Percentiles rank a stretch among this genome's conserved stretches.
Conservation (phyloP, 106 monocot genomes). For the Acorus calamus region DNA sequence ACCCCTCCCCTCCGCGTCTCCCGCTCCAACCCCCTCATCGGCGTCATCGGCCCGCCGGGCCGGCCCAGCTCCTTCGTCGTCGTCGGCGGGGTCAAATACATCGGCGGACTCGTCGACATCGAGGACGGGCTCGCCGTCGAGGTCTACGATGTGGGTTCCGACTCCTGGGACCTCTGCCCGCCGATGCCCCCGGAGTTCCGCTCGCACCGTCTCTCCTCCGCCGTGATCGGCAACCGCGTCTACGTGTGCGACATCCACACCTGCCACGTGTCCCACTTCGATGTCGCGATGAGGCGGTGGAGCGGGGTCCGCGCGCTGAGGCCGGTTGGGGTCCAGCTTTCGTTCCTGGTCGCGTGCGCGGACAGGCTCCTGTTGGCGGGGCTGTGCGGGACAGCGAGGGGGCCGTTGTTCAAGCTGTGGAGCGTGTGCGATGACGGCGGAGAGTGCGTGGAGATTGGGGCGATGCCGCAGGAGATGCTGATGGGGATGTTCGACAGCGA, state of each 20-base stretch:
- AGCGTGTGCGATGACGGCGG: conserved; percentile 13
- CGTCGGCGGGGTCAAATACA: conserved; percentile 41
- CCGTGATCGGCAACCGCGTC: conserved; percentile 10
- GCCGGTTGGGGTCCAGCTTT: conserved; percentile 26
- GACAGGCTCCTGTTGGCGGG: conserved; percentile 40
- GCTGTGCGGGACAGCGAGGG: conserved; percentile 14
- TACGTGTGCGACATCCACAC: conserved; percentile 47
- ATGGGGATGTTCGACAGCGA: conserved; percentile 28
- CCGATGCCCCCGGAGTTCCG: conserved; percentile 46
- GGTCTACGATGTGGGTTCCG: conserved; percentile 26
- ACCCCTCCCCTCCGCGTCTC: conserved; percentile 11
- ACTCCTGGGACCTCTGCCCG: conserved; percentile 35
- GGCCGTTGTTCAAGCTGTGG: conserved; percentile 28
- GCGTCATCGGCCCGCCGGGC: conserved; percentile 23
- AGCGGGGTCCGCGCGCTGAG: conserved; percentile 18
- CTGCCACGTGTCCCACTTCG: conserved; percentile 23
- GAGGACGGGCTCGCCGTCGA: conserved; percentile 45
- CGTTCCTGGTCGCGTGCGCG: conserved; percentile 29
- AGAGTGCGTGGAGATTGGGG: conserved; percentile 16
- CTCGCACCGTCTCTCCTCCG: conserved; percentile 41
- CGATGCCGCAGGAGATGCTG: conserved; percentile 37
- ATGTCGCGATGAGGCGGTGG: conserved; percentile 24
- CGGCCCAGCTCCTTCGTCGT: conserved; percentile 46
- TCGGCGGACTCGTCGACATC: conserved; percentile 60
- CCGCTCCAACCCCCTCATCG: conserved; percentile 23